Base-by-base conservation (phyloP, 23 red algal species). In the Pyropia yezoensis region DNA sequence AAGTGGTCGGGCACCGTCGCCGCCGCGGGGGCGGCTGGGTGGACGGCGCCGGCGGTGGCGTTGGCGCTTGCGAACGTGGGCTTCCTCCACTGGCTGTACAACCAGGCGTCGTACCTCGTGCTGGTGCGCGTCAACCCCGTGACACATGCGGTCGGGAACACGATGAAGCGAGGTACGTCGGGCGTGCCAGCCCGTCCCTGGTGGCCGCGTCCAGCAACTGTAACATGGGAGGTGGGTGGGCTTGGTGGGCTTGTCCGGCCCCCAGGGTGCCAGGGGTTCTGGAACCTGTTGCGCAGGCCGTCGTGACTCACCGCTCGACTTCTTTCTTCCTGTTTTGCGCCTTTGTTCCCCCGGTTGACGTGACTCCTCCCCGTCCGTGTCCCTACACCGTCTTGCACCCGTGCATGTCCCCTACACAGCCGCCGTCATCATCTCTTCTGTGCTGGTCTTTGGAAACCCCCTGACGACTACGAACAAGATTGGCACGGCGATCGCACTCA, bases 41-140 rank as follows among this genome's bases (percentile, higher is more conserved):
- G 21, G 18, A 30, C 51, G 17, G 69, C 55, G 1, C 50, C 63
- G 3, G 14, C 15, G 19, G 33, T 85, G 25, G 33, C 75, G 11
- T 3, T 25, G 9, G 49, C 25, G 57, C 61, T 85, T 32, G 27
- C 33, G 2, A 33, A 50, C 20, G 62, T 57, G 2, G 80, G 80
- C 29, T 62, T 85, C 26, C 60, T 85, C 14, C 80, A 85, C 29
- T 85, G 52, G n/a, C 29, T 85, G 12, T 85, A 85, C 55, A 85
- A 85, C 33, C 80, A 85, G 66, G 77, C 75, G 34, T 85, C 80
- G 26, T 85, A 85, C 56, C 20, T 85, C 3, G 80, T 85, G 16
- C 52, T 85, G 47, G 27, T 77, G 33, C 69, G 80, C 51, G 69
- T 75, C 0, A 60, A 49, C 29, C 53, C 80, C 47, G 80, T 85